These are phyloP conservation scores for Xylariaceae sp. DNA, from an alignment of 2,329 filamentous ascomycete genomes.

Conservation along the genomic window DNA sequence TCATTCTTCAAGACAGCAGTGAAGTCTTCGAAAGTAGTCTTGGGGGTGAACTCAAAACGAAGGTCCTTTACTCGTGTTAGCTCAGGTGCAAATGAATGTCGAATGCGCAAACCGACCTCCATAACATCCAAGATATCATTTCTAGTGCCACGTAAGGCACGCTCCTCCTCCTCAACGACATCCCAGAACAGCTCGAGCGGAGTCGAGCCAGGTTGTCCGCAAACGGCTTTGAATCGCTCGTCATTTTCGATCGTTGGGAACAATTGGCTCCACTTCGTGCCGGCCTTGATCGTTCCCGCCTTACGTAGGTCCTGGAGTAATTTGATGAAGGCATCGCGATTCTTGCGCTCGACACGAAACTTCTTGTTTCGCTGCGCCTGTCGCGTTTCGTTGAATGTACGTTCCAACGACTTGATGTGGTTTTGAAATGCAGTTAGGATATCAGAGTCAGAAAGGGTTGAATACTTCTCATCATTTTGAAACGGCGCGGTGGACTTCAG, in stretches of 20 bases:
- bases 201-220: constrained; percentile 77
- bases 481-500: constrained; percentile 75
- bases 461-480: constrained; percentile 77
- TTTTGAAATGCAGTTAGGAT: constrained; percentile 89
- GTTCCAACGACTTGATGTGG: constrained; percentile 89
- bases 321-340: constrained; percentile 72
- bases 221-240: constrained; percentile 74
- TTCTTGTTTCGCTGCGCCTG: constrained; percentile 82
- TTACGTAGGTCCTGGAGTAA: constrained; percentile 69
- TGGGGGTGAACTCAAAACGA: constrained; percentile 81
- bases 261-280: constrained; percentile 83
- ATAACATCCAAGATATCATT: constrained; percentile 85
- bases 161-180: constrained; percentile 86
- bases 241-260: constrained; percentile 71
- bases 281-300: constrained; percentile 79
- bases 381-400: constrained; percentile 81
- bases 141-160: constrained; percentile 65
- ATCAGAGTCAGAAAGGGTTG: constrained; percentile 79
- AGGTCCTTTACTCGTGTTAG: constrained; percentile 59
- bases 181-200: constrained; percentile 96
- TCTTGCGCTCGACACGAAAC: constrained; percentile 75
- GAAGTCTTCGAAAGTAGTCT: constrained; percentile 88
- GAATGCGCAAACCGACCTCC: constrained; percentile 59
- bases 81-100: background rate
- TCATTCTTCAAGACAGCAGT: constrained; percentile 75